Evolutionary conservation across 2,329 filamentous ascomycete species (phyloP), one percentile per base, ranked within the genome.

Genomic region (Aspergillus pseudotamarii): DNA sequence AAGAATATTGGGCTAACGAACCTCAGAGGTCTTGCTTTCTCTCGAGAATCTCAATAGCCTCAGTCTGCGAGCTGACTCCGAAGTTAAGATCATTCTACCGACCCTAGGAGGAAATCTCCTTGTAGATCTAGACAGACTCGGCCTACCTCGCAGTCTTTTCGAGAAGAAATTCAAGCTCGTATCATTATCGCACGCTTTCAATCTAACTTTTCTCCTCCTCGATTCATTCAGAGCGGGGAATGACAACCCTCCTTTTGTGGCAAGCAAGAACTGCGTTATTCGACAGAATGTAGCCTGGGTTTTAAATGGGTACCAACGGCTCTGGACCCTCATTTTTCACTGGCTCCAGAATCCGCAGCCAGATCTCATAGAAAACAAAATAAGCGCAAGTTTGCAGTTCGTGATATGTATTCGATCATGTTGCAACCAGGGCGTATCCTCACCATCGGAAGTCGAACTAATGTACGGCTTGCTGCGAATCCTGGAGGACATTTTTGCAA

Each of bases 1-100:
- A 34, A 28, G 36, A 43, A 48, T 54, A 38, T 55, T 41, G 26
- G 23, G 62, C 69, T 73, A 64, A 75, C 64, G 19, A 36, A 41
- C 51, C 58, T 41, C 67, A 86, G 85, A 82, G 67, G 77, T 84
- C 16, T 59, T 85, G 16, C 69, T 68, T 59, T 76, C 78, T 19
- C 66, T 85, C 45, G 81, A 84, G 62, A 64, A 63, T 38, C 60
- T 69, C 3, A 67, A 75, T 48, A 32, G 58, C 41, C 64, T 61
- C 21, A 61, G 58, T 14, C 53, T 57, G 30, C 64, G 53, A 32
- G 59, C 61, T 32, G 30, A 62, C 23, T 63, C 50, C 36, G 34
- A 50, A 21, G 38, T 54, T 34, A 68, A 63, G 19, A 36, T 75
- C 26, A 69, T 64, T 41, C 59, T 79, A 59, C 77, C 77, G 3